A percentile compares a stretch with the other conserved stretches of the same genome.
Conservation (phyloP, 495 filamentous ascomycete genomes). For the Hypomontagnella submonticulosa region DNA sequence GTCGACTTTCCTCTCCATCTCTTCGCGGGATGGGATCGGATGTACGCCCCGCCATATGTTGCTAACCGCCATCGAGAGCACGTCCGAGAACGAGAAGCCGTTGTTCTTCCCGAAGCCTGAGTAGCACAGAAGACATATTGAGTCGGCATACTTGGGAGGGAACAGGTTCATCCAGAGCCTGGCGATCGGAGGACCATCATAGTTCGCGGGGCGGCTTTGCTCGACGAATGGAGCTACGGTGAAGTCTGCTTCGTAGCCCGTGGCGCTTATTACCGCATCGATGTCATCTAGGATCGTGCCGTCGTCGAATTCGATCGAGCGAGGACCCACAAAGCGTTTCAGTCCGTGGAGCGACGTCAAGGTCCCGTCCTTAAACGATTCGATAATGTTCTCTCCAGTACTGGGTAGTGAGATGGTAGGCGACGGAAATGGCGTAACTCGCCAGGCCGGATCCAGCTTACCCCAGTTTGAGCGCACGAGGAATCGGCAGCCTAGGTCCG, state of each 20-base stretch:
- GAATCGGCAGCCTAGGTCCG: constrained; percentile 29
- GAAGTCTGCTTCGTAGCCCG: constrained; percentile 52
- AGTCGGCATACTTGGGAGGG: constrained; percentile 51
- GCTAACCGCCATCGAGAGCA: constrained; percentile 51
- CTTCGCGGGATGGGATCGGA: constrained; percentile 37
- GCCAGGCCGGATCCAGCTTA: constrained; percentile 47
- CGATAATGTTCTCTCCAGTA: constrained; percentile 43
- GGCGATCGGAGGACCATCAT: constrained; percentile 36
- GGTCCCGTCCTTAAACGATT: constrained; percentile 39
- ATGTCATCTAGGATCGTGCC: constrained; percentile 49
- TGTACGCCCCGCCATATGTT: constrained; percentile 50
- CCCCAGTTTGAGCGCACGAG: constrained; percentile 27
- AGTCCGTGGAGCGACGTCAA: constrained; percentile 44
- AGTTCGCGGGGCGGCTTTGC: constrained; percentile 32
- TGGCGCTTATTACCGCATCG: constrained; percentile 53
- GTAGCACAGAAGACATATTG: constrained; percentile 45
- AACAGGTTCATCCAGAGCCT: constrained; percentile 54
- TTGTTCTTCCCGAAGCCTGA: constrained; percentile 47
- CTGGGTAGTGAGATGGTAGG: constrained; percentile 32
- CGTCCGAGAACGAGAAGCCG: constrained; percentile 50
- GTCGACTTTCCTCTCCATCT: constrained; percentile 48
- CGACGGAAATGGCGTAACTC: constrained; percentile 46
- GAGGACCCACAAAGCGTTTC: constrained; percentile 43
- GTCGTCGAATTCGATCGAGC: constrained; percentile 49
- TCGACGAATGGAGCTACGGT: constrained; percentile 36